These are phyloP conservation scores for Tricladium varicosporioides DNA, from an alignment of 2,329 filamentous ascomycete genomes.

Conservation along the genomic window DNA sequence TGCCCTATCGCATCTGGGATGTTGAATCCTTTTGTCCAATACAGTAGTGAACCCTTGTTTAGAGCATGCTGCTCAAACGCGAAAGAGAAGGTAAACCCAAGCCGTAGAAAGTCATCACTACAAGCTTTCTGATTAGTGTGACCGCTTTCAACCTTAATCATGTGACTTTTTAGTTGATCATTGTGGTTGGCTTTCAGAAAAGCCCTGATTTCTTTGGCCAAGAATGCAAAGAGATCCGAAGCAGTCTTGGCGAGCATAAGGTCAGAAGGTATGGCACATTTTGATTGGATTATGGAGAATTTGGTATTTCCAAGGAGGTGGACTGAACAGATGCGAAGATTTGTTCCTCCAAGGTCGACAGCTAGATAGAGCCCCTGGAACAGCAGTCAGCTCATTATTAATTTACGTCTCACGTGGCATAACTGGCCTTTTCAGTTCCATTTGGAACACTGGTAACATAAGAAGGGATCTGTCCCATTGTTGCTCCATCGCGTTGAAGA, in stretches of 20 bases:
- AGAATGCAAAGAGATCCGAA: slow-evolving; percentile 84
- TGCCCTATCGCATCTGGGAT: slow-evolving; percentile 92
- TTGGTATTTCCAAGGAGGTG: slow-evolving; percentile 91
- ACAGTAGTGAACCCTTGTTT: slow-evolving; percentile 89
- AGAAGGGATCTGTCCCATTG: slow-evolving; percentile 92
- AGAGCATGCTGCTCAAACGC: slow-evolving; percentile 92
- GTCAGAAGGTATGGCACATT: slow-evolving; percentile 84
- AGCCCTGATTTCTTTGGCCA: slow-evolving; percentile 85
- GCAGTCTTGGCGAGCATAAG: slow-evolving; percentile 88
- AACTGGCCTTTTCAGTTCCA: slow-evolving; percentile 86
- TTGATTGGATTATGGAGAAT: slow-evolving; percentile 89
- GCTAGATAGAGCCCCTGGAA: slow-evolving; percentile 82
- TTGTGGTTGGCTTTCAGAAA: slow-evolving; percentile 87
- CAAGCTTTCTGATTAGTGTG: slow-evolving; percentile 57
- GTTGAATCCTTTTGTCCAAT: slow-evolving; percentile 99
- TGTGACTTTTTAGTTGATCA: slow-evolving; percentile 75
- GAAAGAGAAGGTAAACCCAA: slow-evolving; percentile 98
- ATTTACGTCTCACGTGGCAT: neutral
- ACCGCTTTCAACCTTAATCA: slow-evolving; percentile 60
- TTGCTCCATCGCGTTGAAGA: slow-evolving; percentile 71
- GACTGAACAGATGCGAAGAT: slow-evolving; percentile 96
- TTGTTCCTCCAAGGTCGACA: slow-evolving; percentile 94
- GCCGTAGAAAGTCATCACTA: slow-evolving; percentile 79
- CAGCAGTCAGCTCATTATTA: neutral
- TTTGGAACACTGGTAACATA: slow-evolving; percentile 96